Base-by-base conservation (phyloP, 345 rosid genomes). In the Pistacia atlantica region DNA sequence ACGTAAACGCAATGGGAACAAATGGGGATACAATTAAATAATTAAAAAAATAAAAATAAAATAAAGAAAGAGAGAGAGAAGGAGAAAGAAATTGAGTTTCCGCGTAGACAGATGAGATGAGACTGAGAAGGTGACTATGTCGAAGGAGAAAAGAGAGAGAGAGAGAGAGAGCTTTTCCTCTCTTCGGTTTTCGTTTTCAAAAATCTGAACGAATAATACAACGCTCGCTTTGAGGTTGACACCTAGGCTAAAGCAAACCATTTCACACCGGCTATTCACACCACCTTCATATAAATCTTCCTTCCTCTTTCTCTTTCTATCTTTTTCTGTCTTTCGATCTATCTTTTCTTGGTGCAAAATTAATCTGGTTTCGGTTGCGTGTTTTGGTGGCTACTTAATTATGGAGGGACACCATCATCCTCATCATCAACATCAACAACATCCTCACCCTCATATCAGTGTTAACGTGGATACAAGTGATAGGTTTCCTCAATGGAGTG, bases 401-500 rank as follows among this genome's bases (percentile, higher is more conserved):
- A 91, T 89, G 95, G 98, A 95, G 67, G 88, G 91, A 54, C 94
- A 81, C 56, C 87, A 78, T 56, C 89, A 69, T 11, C 65, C 58
- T 28, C 84, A 83, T 2, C 89, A 80, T 1, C 89, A 68, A 3
- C 92, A 69, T 7, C 90, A 70, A 4, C 91, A 28, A 16, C 84
- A 67, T 22, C 94, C 80, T 18, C 81, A 79, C 18, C 90, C 81
- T 7, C 86, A 84, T 48, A 78, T 68, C 57, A 82, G 86, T 59
- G 87, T 81, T 45, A 85, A 80, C 76, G 87, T 74, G 58, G 86
- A 86, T 6, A 42, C 85, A 14, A 8, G 80, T n/a, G 99, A 96
- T 66, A 89, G 98, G 88, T 93, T 92, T 81, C 99, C 99, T 18
- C 99, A 96, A 87, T 96, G 99, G 99, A 92, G 93, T 77, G 17